Evolutionary conservation across 2,329 filamentous ascomycete genomes (phyloP).

Genomic region (Monilinia laxa): DNA sequence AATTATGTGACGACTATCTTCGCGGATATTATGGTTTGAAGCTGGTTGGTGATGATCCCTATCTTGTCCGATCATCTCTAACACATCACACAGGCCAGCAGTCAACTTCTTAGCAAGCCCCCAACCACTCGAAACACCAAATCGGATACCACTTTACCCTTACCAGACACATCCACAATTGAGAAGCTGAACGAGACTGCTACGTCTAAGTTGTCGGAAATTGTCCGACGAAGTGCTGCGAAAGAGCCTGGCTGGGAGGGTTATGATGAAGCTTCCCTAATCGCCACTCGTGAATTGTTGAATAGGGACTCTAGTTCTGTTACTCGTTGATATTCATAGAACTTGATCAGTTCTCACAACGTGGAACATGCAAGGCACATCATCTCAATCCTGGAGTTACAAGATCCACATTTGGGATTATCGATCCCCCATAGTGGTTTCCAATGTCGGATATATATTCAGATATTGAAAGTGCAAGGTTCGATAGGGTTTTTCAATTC

Average conservation of each 20-base stretch:
- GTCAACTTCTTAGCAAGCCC: constrained; percentile 46
- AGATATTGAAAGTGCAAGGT: constrained; percentile 14
- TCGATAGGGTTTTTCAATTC: constrained; percentile 12
- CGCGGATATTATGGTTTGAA: constrained; percentile 92
- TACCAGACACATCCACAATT: constrained; percentile 59
- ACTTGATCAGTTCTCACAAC: constrained; percentile 20
- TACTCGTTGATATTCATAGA: constrained; percentile 34
- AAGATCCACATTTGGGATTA: constrained; percentile 25
- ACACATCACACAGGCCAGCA: constrained; percentile 37
- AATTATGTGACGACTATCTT: constrained; percentile 90
- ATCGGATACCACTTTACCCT: constrained; percentile 46
- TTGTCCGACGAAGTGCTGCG: constrained; percentile 62
- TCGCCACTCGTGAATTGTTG: constrained; percentile 61
- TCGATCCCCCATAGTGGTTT: constrained; percentile 8
- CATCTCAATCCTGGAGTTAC: constrained; percentile 24
- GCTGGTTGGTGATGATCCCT: constrained; percentile 53
- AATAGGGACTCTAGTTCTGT: constrained; percentile 34
- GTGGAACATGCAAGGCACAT: constrained; percentile 29
- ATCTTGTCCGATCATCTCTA: constrained; percentile 19
- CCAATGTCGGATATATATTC: constrained; percentile 6
- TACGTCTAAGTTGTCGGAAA: constrained; percentile 73
- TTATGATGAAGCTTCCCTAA: constrained; percentile 69
- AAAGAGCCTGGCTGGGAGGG: constrained; percentile 69
- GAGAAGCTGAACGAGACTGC: constrained; percentile 70
- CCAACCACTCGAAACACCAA: constrained; percentile 50